Percentiles rank a stretch among this genome's conserved stretches.
Conservation (phyloP, 1,284 basidiomycete species). For the Mycena citricolor region DNA sequence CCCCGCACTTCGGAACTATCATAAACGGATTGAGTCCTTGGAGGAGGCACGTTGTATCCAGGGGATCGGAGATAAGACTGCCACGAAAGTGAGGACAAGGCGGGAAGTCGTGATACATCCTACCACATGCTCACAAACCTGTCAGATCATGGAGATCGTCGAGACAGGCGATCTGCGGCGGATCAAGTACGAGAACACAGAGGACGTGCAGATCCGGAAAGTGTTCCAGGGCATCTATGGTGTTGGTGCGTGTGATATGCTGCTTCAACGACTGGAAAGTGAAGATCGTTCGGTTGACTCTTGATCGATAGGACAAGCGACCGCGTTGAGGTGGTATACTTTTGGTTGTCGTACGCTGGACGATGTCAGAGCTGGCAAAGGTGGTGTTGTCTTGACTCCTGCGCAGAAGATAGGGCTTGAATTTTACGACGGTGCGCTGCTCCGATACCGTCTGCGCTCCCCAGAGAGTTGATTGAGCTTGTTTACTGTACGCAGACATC, state of each 20-base stretch:
- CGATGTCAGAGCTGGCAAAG: slow-evolving; percentile 62
- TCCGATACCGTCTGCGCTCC: too few relatives aligned
- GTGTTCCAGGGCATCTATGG: slow-evolving; percentile 82
- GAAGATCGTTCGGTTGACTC: too few relatives aligned
- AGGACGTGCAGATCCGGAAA: slow-evolving; percentile 51
- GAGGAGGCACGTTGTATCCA: slow-evolving; percentile 63
- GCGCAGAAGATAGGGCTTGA: slow-evolving; percentile 76
- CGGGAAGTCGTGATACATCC: not conserved
- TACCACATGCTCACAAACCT: not conserved
- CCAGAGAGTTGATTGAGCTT: too few relatives aligned
- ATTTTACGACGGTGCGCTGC: slow-evolving; percentile 77
- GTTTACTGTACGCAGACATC: slow-evolving; percentile 70
- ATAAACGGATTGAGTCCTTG: slow-evolving; percentile 59
- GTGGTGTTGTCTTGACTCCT: slow-evolving; percentile 58
- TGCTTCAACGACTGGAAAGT: not conserved
- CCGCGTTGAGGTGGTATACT: slow-evolving; percentile 71
- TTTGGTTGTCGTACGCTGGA: slow-evolving; percentile 78
- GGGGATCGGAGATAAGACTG: slow-evolving; percentile 75
- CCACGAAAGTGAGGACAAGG: slow-evolving; percentile 59
- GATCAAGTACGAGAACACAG: slow-evolving; percentile 61
- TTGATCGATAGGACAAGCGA: slow-evolving; percentile 59
- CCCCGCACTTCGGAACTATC: slow-evolving; percentile 50
- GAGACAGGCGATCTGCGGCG: slow-evolving; percentile 65
- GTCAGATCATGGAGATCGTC: slow-evolving; percentile 78
- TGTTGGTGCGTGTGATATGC: slow-evolving; percentile 55